phyloP scores from a whole-genome alignment of 2,329 filamentous ascomycete genomes.

The Leptographium lundbergii region DNA sequence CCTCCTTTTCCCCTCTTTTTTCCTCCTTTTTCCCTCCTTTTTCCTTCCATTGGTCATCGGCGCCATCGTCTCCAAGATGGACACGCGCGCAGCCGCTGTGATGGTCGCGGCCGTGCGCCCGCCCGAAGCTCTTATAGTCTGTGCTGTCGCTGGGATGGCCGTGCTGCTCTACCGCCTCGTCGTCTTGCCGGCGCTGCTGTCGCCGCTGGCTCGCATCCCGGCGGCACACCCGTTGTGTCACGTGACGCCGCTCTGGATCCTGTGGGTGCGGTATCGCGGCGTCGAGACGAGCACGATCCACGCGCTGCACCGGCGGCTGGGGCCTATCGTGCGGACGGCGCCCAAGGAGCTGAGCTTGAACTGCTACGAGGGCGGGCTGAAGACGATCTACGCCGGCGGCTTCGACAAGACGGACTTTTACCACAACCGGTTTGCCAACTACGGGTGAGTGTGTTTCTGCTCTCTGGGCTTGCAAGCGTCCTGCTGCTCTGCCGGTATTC shows the following conservation, averaged over 20 bases:
- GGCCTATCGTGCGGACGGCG: constrained; percentile 5
- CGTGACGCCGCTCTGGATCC: constrained; percentile 2
- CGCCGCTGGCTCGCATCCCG: constrained; percentile 3
- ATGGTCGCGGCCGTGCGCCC: background rate
- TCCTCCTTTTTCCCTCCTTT: background rate
- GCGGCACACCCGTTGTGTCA: constrained; percentile 3
- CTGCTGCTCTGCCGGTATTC: background rate
- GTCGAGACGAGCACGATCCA: constrained; percentile 4
- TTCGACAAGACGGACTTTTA: constrained; percentile 3
- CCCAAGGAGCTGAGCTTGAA: constrained; percentile 6
- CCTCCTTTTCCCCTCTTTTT: background rate
- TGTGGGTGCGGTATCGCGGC: constrained; percentile 2
- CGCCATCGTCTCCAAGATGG: background rate
- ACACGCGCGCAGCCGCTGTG: background rate
- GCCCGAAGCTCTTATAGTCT: background rate
- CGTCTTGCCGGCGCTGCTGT: constrained; percentile 5
- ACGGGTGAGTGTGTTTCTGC: background rate
- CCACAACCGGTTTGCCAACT: constrained; percentile 2
- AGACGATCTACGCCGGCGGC: constrained; percentile 1
- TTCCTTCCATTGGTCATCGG: background rate
- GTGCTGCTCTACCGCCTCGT: background rate
- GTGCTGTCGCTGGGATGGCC: background rate
- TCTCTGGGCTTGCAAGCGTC: no score
- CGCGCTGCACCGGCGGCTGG: constrained; percentile 3
- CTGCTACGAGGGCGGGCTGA: constrained; percentile 1